These are phyloP conservation scores for Silene noctiflora DNA, from an alignment of 179 eudicot species.

Conservation along the genomic window DNA sequence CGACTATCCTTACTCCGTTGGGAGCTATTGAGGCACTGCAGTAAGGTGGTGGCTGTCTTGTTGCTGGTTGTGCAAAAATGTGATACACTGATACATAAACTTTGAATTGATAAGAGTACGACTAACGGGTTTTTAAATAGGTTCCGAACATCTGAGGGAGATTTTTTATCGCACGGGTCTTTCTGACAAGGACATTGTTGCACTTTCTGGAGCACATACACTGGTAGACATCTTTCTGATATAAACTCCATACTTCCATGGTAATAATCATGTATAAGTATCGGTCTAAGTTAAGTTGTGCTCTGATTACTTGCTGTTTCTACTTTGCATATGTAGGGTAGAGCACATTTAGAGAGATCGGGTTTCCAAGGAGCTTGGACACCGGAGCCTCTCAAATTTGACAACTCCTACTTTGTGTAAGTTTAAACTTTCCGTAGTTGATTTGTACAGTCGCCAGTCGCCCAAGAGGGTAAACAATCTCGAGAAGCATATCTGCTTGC, in stretches of 20 bases:
- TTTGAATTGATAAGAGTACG: too few species aligned
- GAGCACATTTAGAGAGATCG: conserved; percentile 74
- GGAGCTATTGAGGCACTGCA: too few species aligned
- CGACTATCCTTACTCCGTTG: too few species aligned
- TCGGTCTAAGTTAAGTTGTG: not conserved
- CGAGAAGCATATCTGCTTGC: too few species aligned
- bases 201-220: conserved; percentile 87
- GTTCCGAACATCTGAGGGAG: conserved; percentile 52
- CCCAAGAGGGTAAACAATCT: too few species aligned
- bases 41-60: too few species aligned
- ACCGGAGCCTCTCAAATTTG: conserved; percentile 65
- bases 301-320: too few species aligned
- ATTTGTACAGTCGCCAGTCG: not conserved
- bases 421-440: conserved; percentile 12
- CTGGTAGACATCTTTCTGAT: conserved; percentile 38
- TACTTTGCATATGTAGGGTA: conserved; percentile 42
- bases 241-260: conserved; percentile 17
- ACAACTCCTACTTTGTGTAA: conserved; percentile 75
- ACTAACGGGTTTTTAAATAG: conserved; percentile 5
- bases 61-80: too few species aligned
- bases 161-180: conserved; percentile 82
- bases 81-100: too few species aligned
- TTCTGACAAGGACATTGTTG: conserved; percentile 76
- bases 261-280: not conserved
- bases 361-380: conserved; percentile 92